Percentiles rank a stretch among this genome's conserved stretches.
Evolutionary conservation across 164 flowering plant genomes (phyloP).

Genomic region (Saururus chinensis): DNA sequence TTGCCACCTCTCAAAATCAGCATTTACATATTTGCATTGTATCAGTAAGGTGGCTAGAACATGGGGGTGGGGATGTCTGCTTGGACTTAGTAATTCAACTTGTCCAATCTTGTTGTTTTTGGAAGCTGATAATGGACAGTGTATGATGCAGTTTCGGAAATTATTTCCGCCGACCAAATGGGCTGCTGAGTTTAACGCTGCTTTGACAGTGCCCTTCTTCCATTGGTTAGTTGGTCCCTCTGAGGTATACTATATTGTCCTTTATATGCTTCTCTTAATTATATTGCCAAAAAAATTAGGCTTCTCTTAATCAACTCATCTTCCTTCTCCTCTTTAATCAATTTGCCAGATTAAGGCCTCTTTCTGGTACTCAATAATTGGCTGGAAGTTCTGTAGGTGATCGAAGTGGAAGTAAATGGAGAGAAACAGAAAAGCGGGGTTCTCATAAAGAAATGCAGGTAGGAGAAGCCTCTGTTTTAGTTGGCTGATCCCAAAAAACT

Average conservation of each 20-base stretch:
- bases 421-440: conserved; percentile 92
- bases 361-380: too few species aligned
- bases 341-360: neutral
- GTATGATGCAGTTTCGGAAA: conserved; percentile 67
- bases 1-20: too few species aligned
- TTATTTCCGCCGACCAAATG: conserved; percentile 92
- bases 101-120: too few species aligned
- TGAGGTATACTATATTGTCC: conserved; percentile 40
- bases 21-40: too few species aligned
- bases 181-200: conserved; percentile 95
- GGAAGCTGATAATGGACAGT: neutral
- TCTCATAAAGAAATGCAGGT: conserved; percentile 93
- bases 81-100: too few species aligned
- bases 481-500: too few species aligned
- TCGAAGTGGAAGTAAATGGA: conserved; percentile 88
- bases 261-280: too few species aligned
- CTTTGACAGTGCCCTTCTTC: conserved; percentile 89
- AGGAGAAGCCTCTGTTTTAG: neutral
- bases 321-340: neutral
- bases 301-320: neutral
- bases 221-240: conserved; percentile 97
- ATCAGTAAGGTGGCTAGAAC: too few species aligned
- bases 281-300: too few species aligned
- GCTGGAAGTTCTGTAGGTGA: conserved; percentile 31
- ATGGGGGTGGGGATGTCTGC: too few species aligned